phyloP scores from a whole-genome alignment of 1,139 yeast genomes.

The Candida albicans region DNA sequence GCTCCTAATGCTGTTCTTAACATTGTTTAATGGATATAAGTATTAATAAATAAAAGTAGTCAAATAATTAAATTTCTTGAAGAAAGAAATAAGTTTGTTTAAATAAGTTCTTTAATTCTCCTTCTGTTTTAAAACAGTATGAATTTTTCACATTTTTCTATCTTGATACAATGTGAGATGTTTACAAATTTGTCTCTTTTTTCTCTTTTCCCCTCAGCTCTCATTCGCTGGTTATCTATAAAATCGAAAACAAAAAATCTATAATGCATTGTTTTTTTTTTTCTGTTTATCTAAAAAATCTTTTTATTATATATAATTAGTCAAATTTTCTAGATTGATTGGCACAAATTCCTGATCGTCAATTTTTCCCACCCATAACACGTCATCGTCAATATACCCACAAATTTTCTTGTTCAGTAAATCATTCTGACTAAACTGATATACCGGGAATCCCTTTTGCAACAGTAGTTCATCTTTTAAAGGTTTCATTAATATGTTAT shows the following conservation, averaged over 20 bases:
- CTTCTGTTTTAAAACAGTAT: neutral
- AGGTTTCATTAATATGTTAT: slow-evolving; percentile 24
- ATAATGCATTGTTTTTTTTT: neutral
- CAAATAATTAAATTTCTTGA: neutral
- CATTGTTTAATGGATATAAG: slow-evolving; percentile 4
- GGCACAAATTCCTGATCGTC: slow-evolving; percentile 21
- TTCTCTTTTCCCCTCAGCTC: neutral
- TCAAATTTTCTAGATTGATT: slow-evolving; percentile 21
- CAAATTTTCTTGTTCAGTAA: slow-evolving; percentile 12
- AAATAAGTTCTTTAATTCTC: neutral
- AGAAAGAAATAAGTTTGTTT: neutral
- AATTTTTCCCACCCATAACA: slow-evolving; percentile 25
- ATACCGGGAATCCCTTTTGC: slow-evolving; percentile 26
- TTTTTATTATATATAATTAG: slow-evolving; percentile 15
- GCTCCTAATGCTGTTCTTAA: slow-evolving; percentile 9
- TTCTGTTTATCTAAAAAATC: slow-evolving; percentile 2
- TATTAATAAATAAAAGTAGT: neutral
- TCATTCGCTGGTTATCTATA: neutral
- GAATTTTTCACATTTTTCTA: slow-evolving; percentile 3
- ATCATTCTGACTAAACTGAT: slow-evolving; percentile 14
- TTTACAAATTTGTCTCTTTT: neutral
- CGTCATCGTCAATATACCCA: slow-evolving; percentile 35
- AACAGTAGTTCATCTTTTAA: slow-evolving; percentile 20
- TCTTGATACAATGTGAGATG: neutral
- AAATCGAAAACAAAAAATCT: too few species aligned